Evolutionary conservation across 805 yeast species (phyloP), one percentile per base, ranked within the genome.

Genomic region (Kodamaea sagamina): DNA sequence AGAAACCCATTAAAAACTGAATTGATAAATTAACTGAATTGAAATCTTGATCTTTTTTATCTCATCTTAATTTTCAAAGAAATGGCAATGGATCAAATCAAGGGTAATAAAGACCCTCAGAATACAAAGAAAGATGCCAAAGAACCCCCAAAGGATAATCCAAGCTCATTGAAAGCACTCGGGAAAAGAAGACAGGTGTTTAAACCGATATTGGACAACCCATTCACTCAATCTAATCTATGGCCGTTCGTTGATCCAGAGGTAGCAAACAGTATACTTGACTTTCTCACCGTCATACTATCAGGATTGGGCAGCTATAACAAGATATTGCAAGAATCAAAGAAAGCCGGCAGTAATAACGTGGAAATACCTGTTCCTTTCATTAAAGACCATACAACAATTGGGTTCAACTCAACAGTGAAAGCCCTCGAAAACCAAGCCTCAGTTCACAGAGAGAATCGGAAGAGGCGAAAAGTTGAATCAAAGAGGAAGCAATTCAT

Each of bases 191-290:
- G 74, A 47, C 82, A 79, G 48, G 79, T 82, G 6, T 79, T 78
- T 61, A 82, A 78, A 58, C 87, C 89, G 0, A 63, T 84, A 2
- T 63, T 84, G 15, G 82, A 81, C 21, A 80, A 79, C 47, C 88
- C 89, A 2, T 82, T 68, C 53, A 75, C 84, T 0, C 72, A 71
- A 39, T 67, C 74, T 6, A 61, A 54, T 27, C 24, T 53, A 43
- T 71, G 75, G 63, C 72, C 77, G 5, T 65, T 67, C 54, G 53
- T 69, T 1, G 74, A 70, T 8, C 74, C 69, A 5, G 57, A 59
- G 4, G 41, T 62, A 1, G 72, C 72, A 7, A 39, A 53, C 22
- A 65, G 67, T 36, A 55, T 77, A n/a, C 44, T 74, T 2, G 71
- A 73, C 9, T 57, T 61, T 17, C 50, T 73, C 7, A 49, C 58